These are phyloP conservation scores for Sporothrix variecibatus DNA, from an alignment of 2,329 filamentous ascomycete species.

Conservation along the genomic window DNA sequence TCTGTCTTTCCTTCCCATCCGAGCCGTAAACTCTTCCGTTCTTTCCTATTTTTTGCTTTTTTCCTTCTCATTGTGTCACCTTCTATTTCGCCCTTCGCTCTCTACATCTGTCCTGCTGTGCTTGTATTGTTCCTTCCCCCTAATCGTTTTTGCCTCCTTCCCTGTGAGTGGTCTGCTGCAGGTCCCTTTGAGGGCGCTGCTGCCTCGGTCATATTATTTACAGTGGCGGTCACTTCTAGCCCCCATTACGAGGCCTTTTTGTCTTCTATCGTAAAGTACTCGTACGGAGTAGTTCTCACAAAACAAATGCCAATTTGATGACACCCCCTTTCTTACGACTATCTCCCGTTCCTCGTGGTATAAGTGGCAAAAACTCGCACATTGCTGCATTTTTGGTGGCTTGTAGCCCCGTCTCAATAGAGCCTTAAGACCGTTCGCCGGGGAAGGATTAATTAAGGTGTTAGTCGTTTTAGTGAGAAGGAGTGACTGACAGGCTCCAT, in stretches of 20 bases:
- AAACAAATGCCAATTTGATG: not conserved
- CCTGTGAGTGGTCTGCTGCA: not conserved
- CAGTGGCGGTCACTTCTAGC: not conserved
- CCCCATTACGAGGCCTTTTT: not conserved
- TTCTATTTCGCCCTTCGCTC: not conserved
- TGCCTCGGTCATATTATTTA: slow-evolving; percentile 3
- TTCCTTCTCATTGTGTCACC: not conserved
- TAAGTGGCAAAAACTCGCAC: not conserved
- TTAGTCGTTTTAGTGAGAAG: not conserved
- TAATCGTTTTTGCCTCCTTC: slow-evolving; percentile 1
- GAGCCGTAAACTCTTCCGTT: not conserved
- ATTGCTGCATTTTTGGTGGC: not conserved
- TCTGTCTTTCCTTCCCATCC: not conserved
- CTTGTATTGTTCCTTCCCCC: not conserved
- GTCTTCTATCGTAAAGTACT: not conserved
- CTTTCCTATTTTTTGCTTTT: not conserved
- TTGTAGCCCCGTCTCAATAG: not conserved
- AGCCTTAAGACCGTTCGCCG: not conserved
- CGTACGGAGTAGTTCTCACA: no score
- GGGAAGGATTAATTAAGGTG: not conserved
- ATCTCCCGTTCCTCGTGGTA: not conserved
- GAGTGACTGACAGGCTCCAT: not conserved
- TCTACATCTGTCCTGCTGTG: not conserved
- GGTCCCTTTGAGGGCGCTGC: not conserved
- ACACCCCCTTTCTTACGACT: not conserved